A percentile compares a stretch with the other conserved stretches of the same genome.
These are phyloP conservation scores for Magnolia changhungtana DNA, from an alignment of 164 flowering plant species.

Conservation along the genomic window DNA sequence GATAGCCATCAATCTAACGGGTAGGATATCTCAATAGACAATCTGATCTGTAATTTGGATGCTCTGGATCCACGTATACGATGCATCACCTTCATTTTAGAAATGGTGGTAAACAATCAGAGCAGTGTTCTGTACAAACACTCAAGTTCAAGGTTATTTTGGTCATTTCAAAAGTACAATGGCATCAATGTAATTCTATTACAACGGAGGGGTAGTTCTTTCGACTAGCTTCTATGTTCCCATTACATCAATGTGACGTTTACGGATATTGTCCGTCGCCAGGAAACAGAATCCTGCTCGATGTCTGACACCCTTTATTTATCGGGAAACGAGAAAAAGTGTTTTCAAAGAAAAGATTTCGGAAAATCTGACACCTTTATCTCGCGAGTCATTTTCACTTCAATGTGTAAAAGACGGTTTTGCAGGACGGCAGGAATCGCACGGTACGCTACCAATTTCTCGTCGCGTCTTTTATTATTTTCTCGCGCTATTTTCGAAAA, in stretches of 20 bases:
- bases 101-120: no score
- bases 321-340: not conserved
- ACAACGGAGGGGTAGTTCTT: not conserved
- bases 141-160: no score
- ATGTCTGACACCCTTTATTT: not conserved
- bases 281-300: not conserved
- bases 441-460: not conserved
- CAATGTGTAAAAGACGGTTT: not conserved
- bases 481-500: not conserved
- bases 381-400: not conserved
- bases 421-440: not conserved
- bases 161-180: no score
- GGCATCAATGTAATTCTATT: no score
- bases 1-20: no score
- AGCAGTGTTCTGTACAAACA: accelerated
- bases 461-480: not conserved
- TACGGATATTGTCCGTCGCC: not conserved
- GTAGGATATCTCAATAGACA: no score
- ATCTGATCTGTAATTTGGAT: no score
- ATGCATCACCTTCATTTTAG: no score
- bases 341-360: no score
- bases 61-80: no score
- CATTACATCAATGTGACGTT: not conserved
- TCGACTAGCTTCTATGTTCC: not conserved
- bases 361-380: not conserved